A percentile compares a stretch with the other conserved stretches of the same genome.
Evolutionary conservation across 257 asterid species (phyloP).

Genomic region (Solanum bulbocastanum): DNA sequence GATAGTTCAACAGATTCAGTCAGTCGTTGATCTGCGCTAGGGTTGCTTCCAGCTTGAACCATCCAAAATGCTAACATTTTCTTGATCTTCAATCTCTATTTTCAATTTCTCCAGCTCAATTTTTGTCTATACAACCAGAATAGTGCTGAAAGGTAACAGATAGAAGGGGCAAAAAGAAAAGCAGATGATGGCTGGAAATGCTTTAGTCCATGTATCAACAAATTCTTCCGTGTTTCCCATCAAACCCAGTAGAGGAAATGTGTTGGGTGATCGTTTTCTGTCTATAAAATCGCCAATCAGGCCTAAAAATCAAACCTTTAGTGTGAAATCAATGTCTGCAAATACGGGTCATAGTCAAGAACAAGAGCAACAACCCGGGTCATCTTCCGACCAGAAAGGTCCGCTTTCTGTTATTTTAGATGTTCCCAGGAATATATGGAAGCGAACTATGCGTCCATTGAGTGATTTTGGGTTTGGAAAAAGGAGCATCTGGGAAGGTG

Average conservation of each 20-base stretch:
- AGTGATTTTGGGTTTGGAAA: constrained; percentile 88
- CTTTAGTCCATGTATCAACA: constrained; percentile 33
- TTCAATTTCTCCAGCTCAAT: neutral
- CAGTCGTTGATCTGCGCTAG: neutral
- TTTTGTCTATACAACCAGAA: neutral
- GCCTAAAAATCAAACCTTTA: constrained; percentile 15
- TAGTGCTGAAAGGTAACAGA: no score
- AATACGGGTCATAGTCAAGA: constrained; percentile 27
- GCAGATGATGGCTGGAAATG: constrained; percentile 40
- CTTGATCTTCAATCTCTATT: neutral
- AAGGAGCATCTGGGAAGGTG: constrained; percentile 99
- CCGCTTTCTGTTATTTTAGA: constrained; percentile 48
- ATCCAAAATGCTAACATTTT: neutral
- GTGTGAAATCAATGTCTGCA: constrained; percentile 36
- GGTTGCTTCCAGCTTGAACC: neutral
- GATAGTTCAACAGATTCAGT: neutral
- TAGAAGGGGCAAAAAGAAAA: no score
- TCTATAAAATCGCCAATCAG: constrained; percentile 17
- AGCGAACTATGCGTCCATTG: constrained; percentile 71
- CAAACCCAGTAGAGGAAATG: constrained; percentile 16
- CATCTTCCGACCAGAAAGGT: constrained; percentile 36
- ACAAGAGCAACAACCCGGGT: constrained; percentile 13
- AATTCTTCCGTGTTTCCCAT: constrained; percentile 25
- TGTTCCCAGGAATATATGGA: constrained; percentile 66
- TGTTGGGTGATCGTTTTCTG: constrained; percentile 31